Evolutionary conservation across 352 stramenopile species (phyloP), one percentile per base, ranked within the genome.

Genomic region (Phytophthora pinifolia): DNA sequence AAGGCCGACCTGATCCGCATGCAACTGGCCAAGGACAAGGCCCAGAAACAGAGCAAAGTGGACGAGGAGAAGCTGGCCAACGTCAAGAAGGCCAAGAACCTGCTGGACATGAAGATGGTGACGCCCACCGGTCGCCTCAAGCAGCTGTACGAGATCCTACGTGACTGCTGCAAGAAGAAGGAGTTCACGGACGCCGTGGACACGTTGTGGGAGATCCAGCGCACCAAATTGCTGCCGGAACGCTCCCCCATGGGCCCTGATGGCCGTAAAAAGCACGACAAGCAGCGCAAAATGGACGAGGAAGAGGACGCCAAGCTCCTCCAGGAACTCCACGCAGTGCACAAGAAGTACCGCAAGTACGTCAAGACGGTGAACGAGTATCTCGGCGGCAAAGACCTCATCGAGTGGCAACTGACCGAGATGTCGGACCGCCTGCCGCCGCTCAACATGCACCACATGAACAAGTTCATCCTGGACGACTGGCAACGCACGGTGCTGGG

Each of bases 401-500:
- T 94, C 42, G 82, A 86, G 65, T 94, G 85, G 72, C 84, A 94
- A 60, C 77, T 94, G 36, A 94, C 84, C 6, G 83, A 90, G 37
- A 94, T 94, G 84, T 90, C 80, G 37, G 84, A 94, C 52, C 84
- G 84, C 22, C 48, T 94, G 36, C 84, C 84, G 17, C 84, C 84
- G 34, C 76, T 94, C 31, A 94, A 94, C 65, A 92, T 94, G 84
- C 84, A 94, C 58, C 84, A 92, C 69, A 92, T 92, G 83, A 92
- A 90, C 76, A 91, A 92, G 57, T 95, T 96, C 45, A 96, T 98
- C 48, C 82, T 99, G 12, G 97, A 99, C 65, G 76, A 93, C 67
- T 99, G 97, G 97, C 97, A 99, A 79, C 97, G 96, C 67, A 89
- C 86, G 6, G 96, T 99, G 44, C 74, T 99, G 4, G 56, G 42